Base-by-base conservation (phyloP, 106 monocot species). In the Triglochin maritima region DNA sequence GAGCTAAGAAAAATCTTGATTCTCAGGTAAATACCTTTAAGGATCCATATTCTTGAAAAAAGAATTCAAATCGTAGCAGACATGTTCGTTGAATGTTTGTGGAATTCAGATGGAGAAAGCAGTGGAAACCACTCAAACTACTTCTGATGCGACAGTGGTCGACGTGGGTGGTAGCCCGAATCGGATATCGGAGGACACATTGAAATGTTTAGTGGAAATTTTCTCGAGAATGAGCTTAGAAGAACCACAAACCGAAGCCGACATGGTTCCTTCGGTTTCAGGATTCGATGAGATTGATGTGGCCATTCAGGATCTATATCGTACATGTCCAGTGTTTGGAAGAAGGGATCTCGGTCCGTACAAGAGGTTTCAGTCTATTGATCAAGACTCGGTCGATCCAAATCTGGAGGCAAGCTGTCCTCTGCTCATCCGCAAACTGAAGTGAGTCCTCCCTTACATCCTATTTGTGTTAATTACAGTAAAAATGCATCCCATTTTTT, bases 281-380 rank as follows among this genome's bases (percentile, higher is more conserved):
- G 81, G 80, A 50, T 78, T 69, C 48, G 61, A 60, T 16, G 82
- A 71, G 68, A 59, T 60, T 73, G 55, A 9, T 43, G 3, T 42
- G n/a, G 59, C 64, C 6, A 75, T 69, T 55, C 56, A 52, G 50
- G 96, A 91, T 72, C 96, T 91, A 10, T 96, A 88, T 57, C 65
- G 70, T 65, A 77, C 84, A 9, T 82, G 76, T 64, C 47, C 65
- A 43, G 81, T 80, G 67, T 81, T 96, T 57, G 85, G 83, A 47
- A 80, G 58, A 71, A 83, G 88, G 59, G 91, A 96, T 46, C 60
- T 93, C 50, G 93, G 89, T 13, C 84, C 88, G 10, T 93, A 93
- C 50, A 84, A 83, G 72, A 63, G 68, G 56, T 80, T 88, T 57
- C 43, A 17, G 15, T 65, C 75, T 41, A 62, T 89, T 51, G 83